Evolutionary conservation across 23 red algal species (phyloP).

Genomic region (Agarophyton chilense): DNA sequence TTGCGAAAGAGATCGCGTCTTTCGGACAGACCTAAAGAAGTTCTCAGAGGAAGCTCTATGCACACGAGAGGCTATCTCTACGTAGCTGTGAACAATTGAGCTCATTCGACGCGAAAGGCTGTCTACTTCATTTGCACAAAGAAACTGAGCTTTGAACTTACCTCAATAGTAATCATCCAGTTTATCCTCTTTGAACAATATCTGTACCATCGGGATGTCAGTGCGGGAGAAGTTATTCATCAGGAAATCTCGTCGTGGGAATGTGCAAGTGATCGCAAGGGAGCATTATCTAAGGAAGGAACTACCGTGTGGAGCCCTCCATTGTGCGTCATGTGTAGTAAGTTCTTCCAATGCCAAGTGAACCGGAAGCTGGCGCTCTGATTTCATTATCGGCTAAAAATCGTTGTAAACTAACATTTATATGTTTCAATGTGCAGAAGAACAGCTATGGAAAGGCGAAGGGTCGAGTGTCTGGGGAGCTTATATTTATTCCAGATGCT

Average conservation of each 20-base stretch:
- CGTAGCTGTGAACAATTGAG: no score
- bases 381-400: background rate
- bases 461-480: slow-evolving; percentile 5
- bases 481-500: slow-evolving; percentile 69
- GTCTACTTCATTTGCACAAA: no score
- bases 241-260: slow-evolving; percentile 68
- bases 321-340: slow-evolving; percentile 48
- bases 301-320: slow-evolving; percentile 69
- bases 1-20: no score
- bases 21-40: no score
- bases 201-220: slow-evolving; percentile 28
- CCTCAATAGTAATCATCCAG: background rate
- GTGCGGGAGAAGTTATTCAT: slow-evolving; percentile 83
- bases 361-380: no score
- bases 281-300: slow-evolving; percentile 97
- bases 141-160: no score
- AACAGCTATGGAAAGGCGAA: slow-evolving; percentile 39
- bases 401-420: background rate
- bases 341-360: background rate
- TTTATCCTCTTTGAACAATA: background rate
- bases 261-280: slow-evolving; percentile 75
- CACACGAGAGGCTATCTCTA: no score
- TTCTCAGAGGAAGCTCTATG: no score
- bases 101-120: no score
- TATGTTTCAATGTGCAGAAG: background rate